Evolutionary conservation across 1,284 basidiomycete species (phyloP), one percentile per base, ranked within the genome.

Genomic region (Coniferiporia sulphurascens): DNA sequence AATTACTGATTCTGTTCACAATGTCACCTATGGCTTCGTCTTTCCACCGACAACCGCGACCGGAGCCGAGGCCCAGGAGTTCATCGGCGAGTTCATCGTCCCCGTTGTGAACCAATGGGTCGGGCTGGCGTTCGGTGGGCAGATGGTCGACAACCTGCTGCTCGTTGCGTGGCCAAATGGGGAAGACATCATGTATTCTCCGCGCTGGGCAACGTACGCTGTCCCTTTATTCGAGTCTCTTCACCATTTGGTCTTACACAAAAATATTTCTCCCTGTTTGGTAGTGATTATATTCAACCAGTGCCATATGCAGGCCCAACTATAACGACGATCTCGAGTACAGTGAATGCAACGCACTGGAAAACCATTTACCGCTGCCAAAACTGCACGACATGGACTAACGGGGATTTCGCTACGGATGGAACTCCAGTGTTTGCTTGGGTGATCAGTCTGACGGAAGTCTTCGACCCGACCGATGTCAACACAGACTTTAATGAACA

Each of bases 11-110:
- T 72, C 79, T 22, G 75, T 73, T 1, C 76, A 83, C 65, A 55
- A 66, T 19, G 80, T 84, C 4, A 77, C 76, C 22, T 81, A 79
- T 64, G 83, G 82, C 58, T 78, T 77, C 61, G 72, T 79, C 43
- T 81, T 85, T 65, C 82, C 82, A 19, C 78, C 79, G 17, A 66
- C 76, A 12, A 70, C 68, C 6, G 69, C 72, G n/a, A 72, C 72
- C 17, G 71, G 71, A 10, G 38, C 38, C 22, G 70, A 72, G 27
- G 69, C 76, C 10, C 72, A 70, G 32, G 83, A 86, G 65, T 85
- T 85, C 67, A 82, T 86, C 63, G 84, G 78, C 59, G 81, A 83
- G 69, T 79, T 85, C 55, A 78, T 84, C 36, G 78, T 81, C 8
- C 83, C 84, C 2, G 72, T 81, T 52, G 74, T 66, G 6, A 75